Base-by-base conservation (phyloP, 2,329 filamentous ascomycete species). In the Diplodia sapinea region DNA sequence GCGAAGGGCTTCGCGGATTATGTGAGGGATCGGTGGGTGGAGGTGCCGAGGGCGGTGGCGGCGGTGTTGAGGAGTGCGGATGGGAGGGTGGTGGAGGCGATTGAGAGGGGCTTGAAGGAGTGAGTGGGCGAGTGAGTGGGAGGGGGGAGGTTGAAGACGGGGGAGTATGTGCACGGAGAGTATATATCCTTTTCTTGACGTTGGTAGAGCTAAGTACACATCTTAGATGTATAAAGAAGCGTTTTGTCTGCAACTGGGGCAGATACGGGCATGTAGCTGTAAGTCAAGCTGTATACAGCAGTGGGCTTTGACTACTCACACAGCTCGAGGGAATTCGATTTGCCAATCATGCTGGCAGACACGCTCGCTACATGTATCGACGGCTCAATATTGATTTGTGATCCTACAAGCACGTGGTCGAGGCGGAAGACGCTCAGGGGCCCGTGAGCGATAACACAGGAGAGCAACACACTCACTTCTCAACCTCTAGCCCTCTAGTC, bases 1-100 rank as follows among this genome's bases (percentile, higher is more conserved):
- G 52, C 26, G 8, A 55, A 55, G 52, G 52, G 52, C 15, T 55
- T 55, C 12, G 52, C 52, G 29, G 52, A 55, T 36, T 55, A 55
- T 36, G 31, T 55, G 29, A 36, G 52, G 29, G 52, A 55, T 20
- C 33, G 31, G 52, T 55, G 52, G 56, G 52, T 55, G 8, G 52
- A 55, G 15, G 52, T 55, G 29, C 52, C 52, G 17, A n/a, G 3
- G 29, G 52, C 15, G 17, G 9, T 55, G 15, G 7, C 36, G 15
- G 3, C 23, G 7, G 29, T 1, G 17, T 11, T 55, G 26, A 36
- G 52, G 31, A 55, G 52, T 7, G 2, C 31, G 3, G 52, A 55
- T 38, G 29, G 29, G 31, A 55, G 52, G 52, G 20, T 17, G 31
- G 31, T 55, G 8, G 52, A 31, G 17, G 31, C 20, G 52, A n/a